phyloP scores from a whole-genome alignment of 1,139 yeast species.

The Yueomyces sp. region DNA sequence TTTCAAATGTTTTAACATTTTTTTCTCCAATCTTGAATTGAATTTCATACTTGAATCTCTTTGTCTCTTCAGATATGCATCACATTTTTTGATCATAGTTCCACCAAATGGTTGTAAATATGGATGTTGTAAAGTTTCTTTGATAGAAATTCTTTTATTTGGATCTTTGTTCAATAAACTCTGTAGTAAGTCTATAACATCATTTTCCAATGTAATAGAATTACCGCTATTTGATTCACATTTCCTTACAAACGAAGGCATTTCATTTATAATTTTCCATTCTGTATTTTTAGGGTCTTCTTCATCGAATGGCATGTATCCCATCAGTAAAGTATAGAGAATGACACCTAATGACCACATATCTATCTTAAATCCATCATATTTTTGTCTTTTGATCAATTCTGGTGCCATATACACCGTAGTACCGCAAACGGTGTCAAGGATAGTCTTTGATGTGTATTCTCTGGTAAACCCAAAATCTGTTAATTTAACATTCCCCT shows the following conservation, averaged over 20 bases:
- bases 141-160: conserved; percentile 43
- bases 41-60: conserved; percentile 32
- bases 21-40: conserved; percentile 50
- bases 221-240: no score
- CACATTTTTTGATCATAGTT: conserved; percentile 29
- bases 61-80: conserved; percentile 32
- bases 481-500: conserved; percentile 58
- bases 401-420: conserved; percentile 97
- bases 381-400: conserved; percentile 45
- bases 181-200: conserved; percentile 38
- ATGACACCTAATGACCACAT: conserved; percentile 91
- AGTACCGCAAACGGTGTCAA: conserved; percentile 88
- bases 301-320: conserved; percentile 87
- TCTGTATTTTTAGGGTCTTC: conserved; percentile 54
- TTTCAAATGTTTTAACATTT: conserved; percentile 49
- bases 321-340: conserved; percentile 77
- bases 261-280: conserved; percentile 47
- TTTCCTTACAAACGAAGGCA: conserved; percentile 32
- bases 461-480: conserved; percentile 95
- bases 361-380: conserved; percentile 75
- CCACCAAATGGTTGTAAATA: conserved; percentile 42
- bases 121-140: conserved; percentile 49
- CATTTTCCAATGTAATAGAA: conserved; percentile 32
- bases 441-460: conserved; percentile 39
- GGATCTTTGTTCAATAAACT: conserved; percentile 58